Base-by-base conservation (phyloP, 257 asterid genomes). In the Mentha longifolia region DNA sequence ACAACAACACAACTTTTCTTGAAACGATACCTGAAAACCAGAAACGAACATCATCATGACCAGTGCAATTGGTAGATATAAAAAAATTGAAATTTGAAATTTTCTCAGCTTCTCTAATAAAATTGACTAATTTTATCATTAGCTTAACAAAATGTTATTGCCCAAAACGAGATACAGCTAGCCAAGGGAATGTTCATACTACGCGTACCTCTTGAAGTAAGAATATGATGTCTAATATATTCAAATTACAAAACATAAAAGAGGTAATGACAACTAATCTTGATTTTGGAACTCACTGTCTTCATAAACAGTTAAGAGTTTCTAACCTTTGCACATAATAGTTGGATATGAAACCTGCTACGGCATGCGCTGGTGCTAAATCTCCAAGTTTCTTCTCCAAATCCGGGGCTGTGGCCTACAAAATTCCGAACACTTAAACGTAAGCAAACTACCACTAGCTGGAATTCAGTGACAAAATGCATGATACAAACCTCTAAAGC, bases 311-410 rank as follows among this genome's bases (percentile, higher is more conserved):
- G 58, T 8, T 10, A 8, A 17, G 74, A 35, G 31, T 47, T 16
- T 28, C 86, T 65, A 63, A 92, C 97, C 95, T 88, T 78, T 87
- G 88, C 72, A 86, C 91, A 65, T 78, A 88, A 80, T 90, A 90
- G 49, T 89, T 74, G 22, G 96, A 83, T 52, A 90, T 76, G 14
- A 35, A 61, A 76, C 96, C 92, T 66, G 95, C 98, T 66, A 88
- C 84, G 60, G 95, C 89, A 79, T 88, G 86, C 10, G 98, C 92
- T 63, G 98, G 94, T 3, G 91, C 95, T 76, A 93, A 74, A 51
- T 82, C 77, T 54, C 98, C 98, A 42, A 93, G 91, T 71, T 90
- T 93, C 56, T 74, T 87, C 78, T 88, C 95, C 85, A 93, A 85
- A 63, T 30, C 17, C 3, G 43, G 71, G 30, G 50, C 77, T 33